These are phyloP conservation scores for Bothriochloa decipiens DNA, from an alignment of 176 grass and related monocot genomes.

Conservation along the genomic window DNA sequence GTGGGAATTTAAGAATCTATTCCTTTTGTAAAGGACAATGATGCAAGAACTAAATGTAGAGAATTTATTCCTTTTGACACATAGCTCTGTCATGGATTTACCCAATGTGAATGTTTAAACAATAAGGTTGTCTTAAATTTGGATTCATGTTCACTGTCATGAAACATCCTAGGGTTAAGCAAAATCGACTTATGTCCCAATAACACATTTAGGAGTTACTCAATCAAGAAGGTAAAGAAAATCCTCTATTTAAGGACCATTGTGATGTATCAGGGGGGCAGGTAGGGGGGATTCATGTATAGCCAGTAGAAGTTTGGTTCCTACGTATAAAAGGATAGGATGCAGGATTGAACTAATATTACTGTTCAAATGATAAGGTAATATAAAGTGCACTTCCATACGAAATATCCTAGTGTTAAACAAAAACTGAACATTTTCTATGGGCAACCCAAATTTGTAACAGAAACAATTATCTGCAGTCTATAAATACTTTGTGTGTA, in stretches of 20 bases:
- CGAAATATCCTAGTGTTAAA: slow-evolving; percentile 2
- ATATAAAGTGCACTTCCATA: neutral
- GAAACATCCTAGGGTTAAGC: too few relatives aligned
- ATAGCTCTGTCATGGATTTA: neutral
- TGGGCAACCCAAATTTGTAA: too few relatives aligned
- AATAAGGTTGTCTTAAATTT: too few relatives aligned
- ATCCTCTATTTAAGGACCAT: too few relatives aligned
- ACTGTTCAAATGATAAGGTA: slow-evolving; percentile 18
- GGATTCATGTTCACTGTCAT: too few relatives aligned
- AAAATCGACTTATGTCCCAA: too few relatives aligned
- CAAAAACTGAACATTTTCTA: neutral
- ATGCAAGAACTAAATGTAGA: slow-evolving; percentile 2
- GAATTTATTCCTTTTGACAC: too few relatives aligned
- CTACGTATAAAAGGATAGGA: neutral
- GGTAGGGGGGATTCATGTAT: slow-evolving; percentile 16
- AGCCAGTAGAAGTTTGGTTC: slow-evolving; percentile 6
- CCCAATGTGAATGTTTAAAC: neutral
- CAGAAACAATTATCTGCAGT: too few relatives aligned
- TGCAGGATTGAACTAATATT: slow-evolving; percentile 16
- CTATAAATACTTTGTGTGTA: too few relatives aligned
- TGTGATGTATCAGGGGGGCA: too few relatives aligned
- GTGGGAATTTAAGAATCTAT: slow-evolving; percentile 1
- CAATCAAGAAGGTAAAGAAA: too few relatives aligned
- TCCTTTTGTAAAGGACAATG: neutral
- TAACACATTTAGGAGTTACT: too few relatives aligned